Base-by-base conservation (phyloP, 495 filamentous ascomycete genomes). In the Usnea hakonensis region DNA sequence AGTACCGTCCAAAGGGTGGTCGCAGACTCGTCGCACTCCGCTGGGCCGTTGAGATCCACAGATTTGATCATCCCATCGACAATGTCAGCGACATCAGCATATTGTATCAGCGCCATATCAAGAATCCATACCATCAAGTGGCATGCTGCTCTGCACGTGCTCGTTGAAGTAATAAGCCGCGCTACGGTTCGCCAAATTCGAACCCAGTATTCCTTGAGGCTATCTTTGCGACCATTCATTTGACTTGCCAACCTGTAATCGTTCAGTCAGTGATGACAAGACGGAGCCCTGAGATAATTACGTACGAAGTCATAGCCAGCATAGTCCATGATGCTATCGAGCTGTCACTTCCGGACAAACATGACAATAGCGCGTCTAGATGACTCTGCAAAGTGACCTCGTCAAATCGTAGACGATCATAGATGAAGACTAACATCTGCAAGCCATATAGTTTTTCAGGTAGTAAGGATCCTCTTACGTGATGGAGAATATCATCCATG, bases 41-140 rank as follows among this genome's bases (percentile, higher is more conserved):
- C 86, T 4, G 92, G 95, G 0, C 91, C 91, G 70, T 86, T 91
- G 50, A 94, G 77, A 63, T 91, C 90, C 56, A 87, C 83, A 19
- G 87, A 86, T 10, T 81, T 78, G 40, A 94, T 76, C 68, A 94
- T 88, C 40, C 81, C 81, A 61, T 85, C 85, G 48, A 87, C 77
- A 41, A 83, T 79, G 55, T 88, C 81, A 19, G 82, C 78, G 35
- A 89, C 73, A 46, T 81, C 74, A 36, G 85, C 78, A 63, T 88
- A 85, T 11, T 84, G 74, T 40, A 95, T 71, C 17, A 91, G 73
- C 7, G 84, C 77, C 40, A 74, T 74, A 48, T 84, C 77, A 6
- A 96, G 67, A 46, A 96, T 78, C 28, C 81, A 75, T 55, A 84
- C 72, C 71, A 96, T 80, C 10, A 96, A 74, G 67, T 90, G 81